Conservation (phyloP, 1,284 basidiomycete species). For the Cystobasidium slooffiae region DNA sequence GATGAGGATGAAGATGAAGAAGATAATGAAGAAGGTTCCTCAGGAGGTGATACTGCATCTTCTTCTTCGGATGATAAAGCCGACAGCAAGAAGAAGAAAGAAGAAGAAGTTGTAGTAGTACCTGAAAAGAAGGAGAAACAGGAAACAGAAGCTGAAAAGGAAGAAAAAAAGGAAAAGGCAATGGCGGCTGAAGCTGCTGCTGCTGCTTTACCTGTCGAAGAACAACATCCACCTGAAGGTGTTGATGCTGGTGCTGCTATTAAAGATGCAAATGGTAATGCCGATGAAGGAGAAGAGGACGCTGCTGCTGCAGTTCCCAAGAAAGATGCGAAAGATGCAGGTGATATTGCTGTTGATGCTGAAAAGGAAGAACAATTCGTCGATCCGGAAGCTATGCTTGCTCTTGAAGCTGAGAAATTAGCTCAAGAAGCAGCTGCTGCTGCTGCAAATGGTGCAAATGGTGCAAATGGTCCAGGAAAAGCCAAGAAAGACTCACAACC, state of each 20-base stretch:
- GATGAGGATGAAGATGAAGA: slow-evolving; percentile 49
- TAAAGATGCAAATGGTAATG: slow-evolving; percentile 2
- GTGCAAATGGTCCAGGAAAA: neutral
- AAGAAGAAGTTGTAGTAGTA: slow-evolving; percentile 46
- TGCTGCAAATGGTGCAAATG: slow-evolving; percentile 14
- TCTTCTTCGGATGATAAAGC: slow-evolving; percentile 23
- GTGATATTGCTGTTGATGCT: slow-evolving; percentile 12
- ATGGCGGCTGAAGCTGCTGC: slow-evolving; percentile 49
- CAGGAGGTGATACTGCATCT: slow-evolving; percentile 48
- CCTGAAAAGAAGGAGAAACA: slow-evolving; percentile 45
- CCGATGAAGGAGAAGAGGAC: neutral
- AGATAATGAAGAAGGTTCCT: slow-evolving; percentile 45
- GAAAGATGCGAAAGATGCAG: neutral
- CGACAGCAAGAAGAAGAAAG: slow-evolving; percentile 49
- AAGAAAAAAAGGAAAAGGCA: slow-evolving; percentile 57
- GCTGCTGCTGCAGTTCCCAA: neutral
- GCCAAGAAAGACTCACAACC: slow-evolving; percentile 1
- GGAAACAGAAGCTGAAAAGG: slow-evolving; percentile 50
- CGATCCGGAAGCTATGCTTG: slow-evolving; percentile 37
- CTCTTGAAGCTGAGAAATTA: slow-evolving; percentile 36
- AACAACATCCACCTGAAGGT: slow-evolving; percentile 33
- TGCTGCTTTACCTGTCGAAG: slow-evolving; percentile 46
- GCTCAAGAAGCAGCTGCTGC: slow-evolving; percentile 24
- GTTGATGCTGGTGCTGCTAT: slow-evolving; percentile 21
- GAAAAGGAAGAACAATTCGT: slow-evolving; percentile 41